Conservation (phyloP, 129 eudicot species). For the Cynara cardunculus region DNA sequence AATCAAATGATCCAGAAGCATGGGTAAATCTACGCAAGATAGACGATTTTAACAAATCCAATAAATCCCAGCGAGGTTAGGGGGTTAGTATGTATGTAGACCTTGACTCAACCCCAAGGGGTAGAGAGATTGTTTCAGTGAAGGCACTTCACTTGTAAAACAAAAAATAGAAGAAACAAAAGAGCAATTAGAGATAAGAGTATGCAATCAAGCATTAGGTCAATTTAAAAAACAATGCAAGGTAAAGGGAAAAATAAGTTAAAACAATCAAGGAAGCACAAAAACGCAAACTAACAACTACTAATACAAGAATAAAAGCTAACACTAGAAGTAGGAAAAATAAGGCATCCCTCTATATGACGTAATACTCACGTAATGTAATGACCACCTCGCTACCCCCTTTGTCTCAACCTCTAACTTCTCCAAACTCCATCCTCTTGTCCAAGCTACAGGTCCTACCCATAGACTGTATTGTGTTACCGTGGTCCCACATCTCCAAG, state of each 20-base stretch:
- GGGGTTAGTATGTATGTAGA: neutral
- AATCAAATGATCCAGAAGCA: no score
- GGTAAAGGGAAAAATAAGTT: neutral
- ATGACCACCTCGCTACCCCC: neutral
- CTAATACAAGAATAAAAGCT: neutral
- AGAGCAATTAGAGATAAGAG: neutral
- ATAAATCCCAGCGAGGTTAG: neutral
- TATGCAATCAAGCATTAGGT: neutral
- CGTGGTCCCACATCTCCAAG: no score
- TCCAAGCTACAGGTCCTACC: neutral
- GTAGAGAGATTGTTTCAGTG: neutral
- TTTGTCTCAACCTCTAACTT: no score
- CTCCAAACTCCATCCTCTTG: neutral
- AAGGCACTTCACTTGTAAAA: neutral
- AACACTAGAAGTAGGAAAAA: neutral
- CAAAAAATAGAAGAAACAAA: neutral
- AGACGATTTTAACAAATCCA: neutral
- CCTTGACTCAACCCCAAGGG: neutral
- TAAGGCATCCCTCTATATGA: neutral
- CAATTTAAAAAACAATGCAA: neutral
- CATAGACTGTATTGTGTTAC: no score
- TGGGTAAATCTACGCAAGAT: no score
- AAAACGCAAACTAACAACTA: neutral
- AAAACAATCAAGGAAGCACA: neutral
- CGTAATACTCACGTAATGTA: neutral